Percentiles rank a stretch among this genome's conserved stretches.
Evolutionary conservation across 192 early-diverging fungal genomes (phyloP).

Genomic region (Neocallimastix lanati): DNA sequence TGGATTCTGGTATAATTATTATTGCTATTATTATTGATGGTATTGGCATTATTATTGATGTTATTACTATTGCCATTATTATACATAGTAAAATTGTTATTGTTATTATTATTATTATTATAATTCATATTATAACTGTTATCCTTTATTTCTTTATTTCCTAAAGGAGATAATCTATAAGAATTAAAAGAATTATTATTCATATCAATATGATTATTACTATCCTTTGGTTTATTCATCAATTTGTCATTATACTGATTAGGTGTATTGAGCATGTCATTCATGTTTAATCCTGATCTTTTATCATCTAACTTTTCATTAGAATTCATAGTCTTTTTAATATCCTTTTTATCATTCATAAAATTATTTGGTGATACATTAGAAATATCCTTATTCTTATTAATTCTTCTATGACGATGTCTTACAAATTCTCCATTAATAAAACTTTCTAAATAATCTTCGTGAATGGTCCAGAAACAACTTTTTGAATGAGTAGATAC

Average conservation of each 20-base stretch:
- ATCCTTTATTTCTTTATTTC: neutral
- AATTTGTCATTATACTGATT: neutral
- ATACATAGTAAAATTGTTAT: neutral
- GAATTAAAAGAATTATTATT: no score
- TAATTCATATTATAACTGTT: neutral
- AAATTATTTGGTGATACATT: no score
- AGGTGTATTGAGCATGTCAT: neutral
- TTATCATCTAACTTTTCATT: neutral
- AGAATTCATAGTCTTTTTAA: neutral
- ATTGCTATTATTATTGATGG: no score
- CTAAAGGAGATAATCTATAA: no score
- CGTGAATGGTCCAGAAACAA: neutral
- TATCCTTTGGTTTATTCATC: no score
- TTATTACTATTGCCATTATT: no score
- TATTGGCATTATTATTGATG: no score
- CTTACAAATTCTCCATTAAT: neutral
- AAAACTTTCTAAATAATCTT: neutral
- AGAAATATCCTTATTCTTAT: neutral
- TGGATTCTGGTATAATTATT: no score
- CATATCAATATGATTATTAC: no score
- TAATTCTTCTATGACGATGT: neutral
- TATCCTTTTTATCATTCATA: no score
- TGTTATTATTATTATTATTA: neutral
- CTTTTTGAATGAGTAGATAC: neutral
- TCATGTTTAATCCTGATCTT: neutral